Percentiles rank a stretch among this genome's conserved stretches.
Conservation (phyloP, 495 filamentous ascomycete species). For the Podospora pseudoanserina region DNA sequence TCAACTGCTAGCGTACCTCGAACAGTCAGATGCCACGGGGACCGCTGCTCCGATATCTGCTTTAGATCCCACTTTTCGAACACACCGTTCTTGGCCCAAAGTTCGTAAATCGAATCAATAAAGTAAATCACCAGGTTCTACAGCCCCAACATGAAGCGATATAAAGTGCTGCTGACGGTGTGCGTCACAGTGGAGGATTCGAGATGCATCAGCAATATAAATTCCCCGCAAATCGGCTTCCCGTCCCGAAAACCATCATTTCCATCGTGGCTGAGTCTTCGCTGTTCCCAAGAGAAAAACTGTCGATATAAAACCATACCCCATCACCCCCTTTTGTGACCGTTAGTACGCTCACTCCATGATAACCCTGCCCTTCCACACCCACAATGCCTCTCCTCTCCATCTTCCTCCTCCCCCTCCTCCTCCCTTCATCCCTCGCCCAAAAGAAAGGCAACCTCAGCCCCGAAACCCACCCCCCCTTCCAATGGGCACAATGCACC, state of each 20-base stretch:
- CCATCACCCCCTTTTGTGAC: not conserved
- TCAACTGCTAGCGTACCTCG: no score
- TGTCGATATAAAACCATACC: not conserved
- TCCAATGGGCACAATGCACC: conserved; percentile 54
- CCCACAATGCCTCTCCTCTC: not conserved
- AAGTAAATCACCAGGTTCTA: no score
- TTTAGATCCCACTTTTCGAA: no score
- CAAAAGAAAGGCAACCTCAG: conserved; percentile 52
- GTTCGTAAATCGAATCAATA: no score
- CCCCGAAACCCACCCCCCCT: conserved; percentile 52
- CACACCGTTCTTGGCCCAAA: no score
- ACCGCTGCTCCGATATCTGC: no score
- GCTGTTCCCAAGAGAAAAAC: not conserved
- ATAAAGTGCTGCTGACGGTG: not conserved
- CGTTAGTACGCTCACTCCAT: not conserved
- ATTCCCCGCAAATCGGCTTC: not conserved
- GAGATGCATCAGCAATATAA: not conserved
- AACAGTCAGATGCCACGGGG: no score
- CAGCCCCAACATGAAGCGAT: not conserved
- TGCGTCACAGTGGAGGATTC: not conserved
- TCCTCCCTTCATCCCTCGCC: conserved; percentile 7
- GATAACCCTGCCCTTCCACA: not conserved
- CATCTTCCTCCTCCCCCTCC: not conserved
- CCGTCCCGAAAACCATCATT: not conserved
- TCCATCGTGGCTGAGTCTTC: not conserved